Evolutionary conservation across 139 green algal genomes (phyloP), one percentile per base, ranked within the genome.

Genomic region (Chlorella vulgaris): DNA sequence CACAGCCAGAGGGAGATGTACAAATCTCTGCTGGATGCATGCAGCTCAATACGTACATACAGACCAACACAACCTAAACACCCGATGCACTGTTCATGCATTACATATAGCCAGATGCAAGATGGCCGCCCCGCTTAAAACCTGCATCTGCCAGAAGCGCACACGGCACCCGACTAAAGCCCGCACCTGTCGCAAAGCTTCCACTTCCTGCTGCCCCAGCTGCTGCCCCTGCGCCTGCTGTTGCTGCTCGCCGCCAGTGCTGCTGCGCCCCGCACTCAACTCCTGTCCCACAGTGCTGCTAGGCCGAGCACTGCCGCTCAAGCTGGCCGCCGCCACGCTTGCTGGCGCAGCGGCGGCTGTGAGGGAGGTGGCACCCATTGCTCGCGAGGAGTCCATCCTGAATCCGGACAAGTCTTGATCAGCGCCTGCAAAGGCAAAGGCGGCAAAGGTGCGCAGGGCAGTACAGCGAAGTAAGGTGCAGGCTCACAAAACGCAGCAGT

Each of bases 361-460:
- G 19, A 33, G 5, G 26, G 53, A 50, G 3, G 73, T 53, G 4
- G 3, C 15, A 7, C 35, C 36, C 0, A 79, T 26, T 35, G 42
- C 73, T 1, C 73, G 73, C 0, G 70, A 77, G 73, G 35, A 53
- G 0, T 79, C 73, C 53, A 68, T 36, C 15, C 73, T 50, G 73
- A 79, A 79, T 35, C 73, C 73, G 36, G 33, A 53, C 35, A 79
- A 35, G 35, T 79, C 73, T 53, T 79, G 73, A 33, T 79, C 73
- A 6, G 36, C 28, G 7, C 40, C 75, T 73, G 40, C 38, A 67
- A n/a, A 15, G 31, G 4, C n/a, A n/a, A n/a, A n/a, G n/a, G n/a
- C n/a, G n/a, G n/a, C 39, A 35, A 2, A 29, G 22, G 35, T 13
- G 33, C 13, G 28, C 24, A 74, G 67, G 24, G 4, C 2, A 22